phyloP scores from a whole-genome alignment of 306 rosid species.

The Myrica gale region DNA sequence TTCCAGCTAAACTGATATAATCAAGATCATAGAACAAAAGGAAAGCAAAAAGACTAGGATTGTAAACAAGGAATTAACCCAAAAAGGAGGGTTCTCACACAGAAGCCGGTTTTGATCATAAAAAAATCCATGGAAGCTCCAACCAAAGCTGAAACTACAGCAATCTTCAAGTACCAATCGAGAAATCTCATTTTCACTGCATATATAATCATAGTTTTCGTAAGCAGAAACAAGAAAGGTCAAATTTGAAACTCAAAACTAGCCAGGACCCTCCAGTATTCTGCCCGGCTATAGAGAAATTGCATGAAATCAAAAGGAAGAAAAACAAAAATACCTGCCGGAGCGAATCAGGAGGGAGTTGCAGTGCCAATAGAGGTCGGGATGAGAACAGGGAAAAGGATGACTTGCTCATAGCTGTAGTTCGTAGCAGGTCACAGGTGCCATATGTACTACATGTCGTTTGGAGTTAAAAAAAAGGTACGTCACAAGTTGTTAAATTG shows the following conservation, averaged over 20 bases:
- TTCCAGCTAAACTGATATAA: neutral
- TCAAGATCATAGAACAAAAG: neutral
- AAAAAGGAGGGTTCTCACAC: conserved; percentile 68
- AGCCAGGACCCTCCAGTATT: neutral
- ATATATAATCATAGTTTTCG: neutral
- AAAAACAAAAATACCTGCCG: neutral
- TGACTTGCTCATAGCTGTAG: neutral
- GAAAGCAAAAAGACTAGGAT: neutral
- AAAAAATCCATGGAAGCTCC: conserved; percentile 92
- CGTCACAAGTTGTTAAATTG: no score
- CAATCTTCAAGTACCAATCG: conserved; percentile 89
- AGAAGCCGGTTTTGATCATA: conserved; percentile 91
- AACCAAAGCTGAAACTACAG: conserved; percentile 62
- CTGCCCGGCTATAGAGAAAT: neutral
- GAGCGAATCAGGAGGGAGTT: conserved; percentile 5
- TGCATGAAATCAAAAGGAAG: no score
- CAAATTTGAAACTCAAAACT: neutral
- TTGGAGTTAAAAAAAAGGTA: neutral
- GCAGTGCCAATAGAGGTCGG: neutral
- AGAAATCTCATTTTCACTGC: conserved; percentile 66
- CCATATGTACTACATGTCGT: neutral
- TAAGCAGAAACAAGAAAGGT: neutral
- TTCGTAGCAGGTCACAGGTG: neutral
- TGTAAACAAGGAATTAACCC: conserved; percentile 5
- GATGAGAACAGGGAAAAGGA: neutral